Conservation (phyloP, 345 rosid genomes). For the Populus deltoides region DNA sequence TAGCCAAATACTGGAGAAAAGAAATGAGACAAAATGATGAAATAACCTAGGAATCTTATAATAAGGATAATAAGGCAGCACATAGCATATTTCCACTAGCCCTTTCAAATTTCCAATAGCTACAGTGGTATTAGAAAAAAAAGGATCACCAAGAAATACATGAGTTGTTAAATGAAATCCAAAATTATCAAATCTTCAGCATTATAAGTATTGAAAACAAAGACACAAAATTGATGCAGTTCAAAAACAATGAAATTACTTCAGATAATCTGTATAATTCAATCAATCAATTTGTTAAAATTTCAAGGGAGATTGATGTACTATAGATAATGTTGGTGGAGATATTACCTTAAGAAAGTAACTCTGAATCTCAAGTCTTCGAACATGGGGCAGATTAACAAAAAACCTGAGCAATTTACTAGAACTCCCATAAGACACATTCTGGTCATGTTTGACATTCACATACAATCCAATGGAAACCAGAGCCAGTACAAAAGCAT, state of each 20-base stretch:
- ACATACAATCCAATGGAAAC: conserved; percentile 58
- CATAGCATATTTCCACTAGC: background rate
- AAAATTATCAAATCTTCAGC: background rate
- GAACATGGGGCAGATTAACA: conserved; percentile 56
- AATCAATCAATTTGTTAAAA: background rate
- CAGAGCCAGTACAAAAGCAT: conserved; percentile 40
- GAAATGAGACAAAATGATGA: conserved; percentile 8
- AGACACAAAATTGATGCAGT: background rate
- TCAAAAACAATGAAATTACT: background rate
- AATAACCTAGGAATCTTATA: conserved; percentile 8
- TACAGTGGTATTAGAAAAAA: background rate
- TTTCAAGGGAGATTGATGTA: background rate
- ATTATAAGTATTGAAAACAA: background rate
- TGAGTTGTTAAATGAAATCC: background rate
- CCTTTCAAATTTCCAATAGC: background rate
- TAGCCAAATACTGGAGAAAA: conserved; percentile 53
- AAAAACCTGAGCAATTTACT: conserved; percentile 63
- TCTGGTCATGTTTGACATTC: conserved; percentile 36
- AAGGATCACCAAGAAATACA: too few species aligned
- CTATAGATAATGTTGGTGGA: background rate
- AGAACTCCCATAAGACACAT: conserved; percentile 20
- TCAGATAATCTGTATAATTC: background rate
- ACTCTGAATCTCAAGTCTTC: conserved; percentile 67
- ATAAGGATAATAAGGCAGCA: background rate
- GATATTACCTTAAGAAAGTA: conserved; percentile 58